Conservation (phyloP, 2,329 filamentous ascomycete genomes). For the Myriosclerotinia scirpicola region DNA sequence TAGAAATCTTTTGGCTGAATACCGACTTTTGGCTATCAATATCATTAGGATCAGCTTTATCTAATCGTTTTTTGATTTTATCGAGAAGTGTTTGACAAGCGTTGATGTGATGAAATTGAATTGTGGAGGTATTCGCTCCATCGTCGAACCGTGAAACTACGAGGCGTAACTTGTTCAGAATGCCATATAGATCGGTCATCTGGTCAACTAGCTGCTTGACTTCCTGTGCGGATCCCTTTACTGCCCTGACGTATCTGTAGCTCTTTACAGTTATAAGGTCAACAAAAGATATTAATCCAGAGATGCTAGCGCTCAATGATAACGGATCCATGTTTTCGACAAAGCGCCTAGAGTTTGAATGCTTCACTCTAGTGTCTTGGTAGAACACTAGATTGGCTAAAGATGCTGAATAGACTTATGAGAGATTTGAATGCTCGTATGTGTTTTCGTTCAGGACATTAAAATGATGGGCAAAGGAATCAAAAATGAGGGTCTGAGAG, state of each 20-base stretch:
- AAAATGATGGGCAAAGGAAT: not conserved
- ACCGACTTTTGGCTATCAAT: not conserved
- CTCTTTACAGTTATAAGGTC: conserved; percentile 11
- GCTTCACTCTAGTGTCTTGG: not conserved
- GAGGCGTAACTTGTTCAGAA: not conserved
- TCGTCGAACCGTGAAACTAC: not conserved
- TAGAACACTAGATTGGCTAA: not conserved
- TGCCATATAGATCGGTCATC: conserved; percentile 5
- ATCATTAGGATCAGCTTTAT: not conserved
- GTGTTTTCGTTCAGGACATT: not conserved
- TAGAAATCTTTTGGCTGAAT: conserved; percentile 1
- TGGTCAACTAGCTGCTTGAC: conserved; percentile 18
- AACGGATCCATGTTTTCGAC: conserved; percentile 20
- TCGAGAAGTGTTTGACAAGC: not conserved
- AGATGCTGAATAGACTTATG: not conserved
- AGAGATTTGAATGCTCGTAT: not conserved
- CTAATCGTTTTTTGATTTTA: not conserved
- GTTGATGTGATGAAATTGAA: not conserved
- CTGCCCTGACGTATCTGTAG: conserved; percentile 22
- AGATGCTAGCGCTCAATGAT: conserved; percentile 24
- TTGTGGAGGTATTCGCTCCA: not conserved
- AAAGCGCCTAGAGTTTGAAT: not conserved
- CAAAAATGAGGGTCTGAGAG: not conserved
- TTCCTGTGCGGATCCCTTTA: conserved; percentile 4
- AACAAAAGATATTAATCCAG: conserved; percentile 21